Percentiles rank a stretch among this genome's conserved stretches.
phyloP scores from a whole-genome alignment of 176 grass and related monocot species.

The bread wheat (Triticum aestivum) region DNA sequence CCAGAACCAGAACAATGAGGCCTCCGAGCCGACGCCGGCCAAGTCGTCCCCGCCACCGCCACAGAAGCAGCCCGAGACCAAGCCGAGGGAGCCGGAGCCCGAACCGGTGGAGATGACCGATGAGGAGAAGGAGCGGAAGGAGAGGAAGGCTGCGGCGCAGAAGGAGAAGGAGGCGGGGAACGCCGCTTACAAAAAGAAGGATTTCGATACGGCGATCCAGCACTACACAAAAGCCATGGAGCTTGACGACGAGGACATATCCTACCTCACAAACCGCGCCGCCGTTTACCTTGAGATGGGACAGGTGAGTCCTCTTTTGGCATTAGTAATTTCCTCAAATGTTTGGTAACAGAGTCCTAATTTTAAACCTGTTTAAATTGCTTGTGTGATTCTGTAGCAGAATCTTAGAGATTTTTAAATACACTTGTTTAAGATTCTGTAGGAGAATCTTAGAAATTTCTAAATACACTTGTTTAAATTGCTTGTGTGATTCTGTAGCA shows the following conservation, averaged over 20 bases:
- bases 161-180: constrained; percentile 88
- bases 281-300: constrained; percentile 97
- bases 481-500: too few species aligned
- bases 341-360: not conserved
- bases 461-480: too few species aligned
- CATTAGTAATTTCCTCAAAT: not conserved
- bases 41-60: constrained; percentile 14
- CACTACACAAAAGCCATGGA: constrained; percentile 87
- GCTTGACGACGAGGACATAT: constrained; percentile 77
- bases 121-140: constrained; percentile 56
- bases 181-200: constrained; percentile 96
- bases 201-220: constrained; percentile 83
- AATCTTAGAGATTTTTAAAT: not conserved
- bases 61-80: constrained; percentile 25
- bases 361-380: not conserved
- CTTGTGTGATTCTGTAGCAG: not conserved
- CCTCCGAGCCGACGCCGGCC: constrained; percentile 33
- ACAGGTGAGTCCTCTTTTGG: constrained; percentile 49
- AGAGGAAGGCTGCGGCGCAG: constrained; percentile 72
- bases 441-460: too few species aligned
- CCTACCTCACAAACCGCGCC: constrained; percentile 86
- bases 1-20: constrained; percentile 33
- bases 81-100: constrained; percentile 40
- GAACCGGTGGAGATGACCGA: constrained; percentile 58
- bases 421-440: not conserved